Evolutionary conservation across 331 rosid genomes (phyloP).

Genomic region (Saraca asoca): DNA sequence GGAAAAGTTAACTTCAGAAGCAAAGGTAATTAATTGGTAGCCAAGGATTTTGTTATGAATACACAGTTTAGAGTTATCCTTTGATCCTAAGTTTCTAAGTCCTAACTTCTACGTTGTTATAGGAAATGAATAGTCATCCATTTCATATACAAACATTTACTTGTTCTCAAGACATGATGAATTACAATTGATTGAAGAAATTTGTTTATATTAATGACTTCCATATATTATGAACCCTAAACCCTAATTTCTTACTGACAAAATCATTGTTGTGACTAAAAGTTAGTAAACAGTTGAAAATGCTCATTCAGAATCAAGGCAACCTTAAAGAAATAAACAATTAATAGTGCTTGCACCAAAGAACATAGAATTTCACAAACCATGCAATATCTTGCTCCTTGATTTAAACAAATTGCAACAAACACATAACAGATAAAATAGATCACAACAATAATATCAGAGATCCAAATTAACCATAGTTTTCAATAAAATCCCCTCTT

Average conservation of each 20-base stretch:
- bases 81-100: not conserved
- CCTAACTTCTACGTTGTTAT: too few species aligned
- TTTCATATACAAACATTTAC: too few species aligned
- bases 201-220: too few species aligned
- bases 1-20: constrained; percentile 15
- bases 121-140: too few species aligned
- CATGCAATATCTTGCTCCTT: constrained; percentile 93
- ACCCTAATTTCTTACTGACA: constrained; percentile 81
- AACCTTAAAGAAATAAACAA: not conserved
- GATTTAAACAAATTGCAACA: constrained; percentile 46
- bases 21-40: constrained; percentile 41
- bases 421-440: not conserved
- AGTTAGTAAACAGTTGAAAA: constrained; percentile 2
- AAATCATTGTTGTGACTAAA: not conserved
- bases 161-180: too few species aligned
- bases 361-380: constrained; percentile 97
- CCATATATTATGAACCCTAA: too few species aligned
- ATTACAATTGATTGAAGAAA: too few species aligned
- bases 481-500: not conserved
- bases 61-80: too few species aligned
- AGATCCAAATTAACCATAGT: constrained; percentile 7
- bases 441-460: not conserved
- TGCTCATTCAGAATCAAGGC: constrained; percentile 6
- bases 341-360: constrained; percentile 98
- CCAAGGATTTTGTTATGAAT: not conserved